Conservation (phyloP, 441 rosid genomes). For the Theobroma grandiflorum region DNA sequence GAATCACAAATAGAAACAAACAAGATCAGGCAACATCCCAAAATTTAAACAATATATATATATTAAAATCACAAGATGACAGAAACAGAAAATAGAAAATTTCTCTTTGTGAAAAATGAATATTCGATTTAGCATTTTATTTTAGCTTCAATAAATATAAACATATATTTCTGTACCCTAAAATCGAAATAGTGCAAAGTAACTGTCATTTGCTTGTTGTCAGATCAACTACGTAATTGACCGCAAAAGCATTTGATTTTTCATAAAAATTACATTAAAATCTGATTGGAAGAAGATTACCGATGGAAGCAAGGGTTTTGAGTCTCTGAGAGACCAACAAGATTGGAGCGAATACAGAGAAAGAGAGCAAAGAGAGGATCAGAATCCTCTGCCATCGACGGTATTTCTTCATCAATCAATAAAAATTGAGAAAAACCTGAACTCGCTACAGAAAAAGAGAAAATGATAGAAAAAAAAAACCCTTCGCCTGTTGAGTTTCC, state of each 20-base stretch:
- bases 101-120: background rate
- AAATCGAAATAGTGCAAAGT: background rate
- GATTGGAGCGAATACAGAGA: constrained; percentile 78
- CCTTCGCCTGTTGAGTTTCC: constrained; percentile 23
- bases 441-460: background rate
- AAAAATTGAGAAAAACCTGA: constrained; percentile 14
- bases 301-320: constrained; percentile 54
- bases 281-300: constrained; percentile 41
- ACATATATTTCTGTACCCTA: background rate
- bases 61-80: constrained; percentile 20
- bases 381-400: constrained; percentile 83
- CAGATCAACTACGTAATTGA: constrained; percentile 18
- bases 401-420: constrained; percentile 68
- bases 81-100: background rate
- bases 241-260: background rate
- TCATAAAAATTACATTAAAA: background rate
- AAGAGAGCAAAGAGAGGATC: constrained; percentile 76
- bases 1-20: constrained; percentile 28
- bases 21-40: constrained; percentile 32
- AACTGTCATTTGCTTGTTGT: background rate
- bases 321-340: constrained; percentile 64
- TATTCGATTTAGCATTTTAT: background rate
- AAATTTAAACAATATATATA: constrained; percentile 17
- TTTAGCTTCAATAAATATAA: too few species aligned
- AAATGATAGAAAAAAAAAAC: background rate